phyloP scores from a whole-genome alignment of 805 yeast species.

The Kazachstania viticola region DNA sequence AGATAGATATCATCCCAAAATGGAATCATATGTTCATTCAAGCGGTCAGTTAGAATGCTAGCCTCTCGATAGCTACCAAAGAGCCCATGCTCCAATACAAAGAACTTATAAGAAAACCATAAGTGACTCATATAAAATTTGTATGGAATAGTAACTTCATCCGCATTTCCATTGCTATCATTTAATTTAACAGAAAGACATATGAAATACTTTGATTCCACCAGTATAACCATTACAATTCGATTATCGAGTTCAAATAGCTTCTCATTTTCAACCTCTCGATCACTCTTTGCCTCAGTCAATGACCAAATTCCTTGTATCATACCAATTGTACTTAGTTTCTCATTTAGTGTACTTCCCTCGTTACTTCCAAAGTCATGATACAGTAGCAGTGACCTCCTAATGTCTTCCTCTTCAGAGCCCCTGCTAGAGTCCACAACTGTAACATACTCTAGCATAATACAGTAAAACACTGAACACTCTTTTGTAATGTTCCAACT shows the following conservation, averaged over 20 bases:
- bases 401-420: conserved; percentile 21
- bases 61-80: conserved; percentile 18
- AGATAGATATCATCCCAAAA: conserved; percentile 23
- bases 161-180: conserved; percentile 7
- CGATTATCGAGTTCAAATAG: conserved; percentile 24
- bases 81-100: conserved; percentile 13
- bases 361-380: conserved; percentile 17
- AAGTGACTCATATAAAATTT: conserved; percentile 17
- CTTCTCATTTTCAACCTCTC: conserved; percentile 7
- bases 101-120: conserved; percentile 19
- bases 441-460: conserved; percentile 22
- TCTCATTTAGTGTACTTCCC: conserved; percentile 21
- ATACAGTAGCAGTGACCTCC: conserved; percentile 27
- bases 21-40: conserved; percentile 23
- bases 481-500: no score
- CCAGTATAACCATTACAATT: conserved; percentile 16
- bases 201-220: conserved; percentile 22
- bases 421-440: conserved; percentile 31
- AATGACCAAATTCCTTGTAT: conserved; percentile 31
- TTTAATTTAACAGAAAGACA: conserved; percentile 10
- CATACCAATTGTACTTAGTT: conserved; percentile 31
- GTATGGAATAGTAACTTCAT: conserved; percentile 16
- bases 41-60: conserved; percentile 14
- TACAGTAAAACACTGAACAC: no score
- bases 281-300: conserved; percentile 9